Evolutionary conservation across 495 filamentous ascomycete genomes (phyloP), one percentile per base, ranked within the genome.

Genomic region (Penicillium verhagenii): DNA sequence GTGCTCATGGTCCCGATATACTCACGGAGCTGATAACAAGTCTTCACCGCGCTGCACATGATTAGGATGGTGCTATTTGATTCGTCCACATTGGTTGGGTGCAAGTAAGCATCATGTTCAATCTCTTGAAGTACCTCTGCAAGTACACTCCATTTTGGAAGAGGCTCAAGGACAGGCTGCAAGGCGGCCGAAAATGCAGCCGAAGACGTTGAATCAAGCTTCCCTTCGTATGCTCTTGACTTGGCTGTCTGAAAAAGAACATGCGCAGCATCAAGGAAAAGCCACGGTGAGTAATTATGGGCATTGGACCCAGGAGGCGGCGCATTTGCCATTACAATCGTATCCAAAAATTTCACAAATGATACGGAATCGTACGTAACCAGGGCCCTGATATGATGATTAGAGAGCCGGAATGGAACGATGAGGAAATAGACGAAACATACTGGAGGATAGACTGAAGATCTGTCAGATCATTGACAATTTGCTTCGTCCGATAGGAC

Each of bases 251-350:
- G 88, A 53, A 98, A 97, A 3, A 98, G 90, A 29, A 88, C 91
- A 70, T 97, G 89, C 4, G 94, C 94, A 20, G 93, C 92, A 70
- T 97, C 94, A 13, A 97, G 82, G 64, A 97, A 97, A 9, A 97
- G 80, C 94, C 94, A 98, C 1, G 94, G 94, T 2, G 93, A 93
- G 59, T 96, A 91, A 25, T 85, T 92, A 66, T 95, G 88, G 52
- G 85, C 85, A 19, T 87, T 96, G 6, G 90, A 89, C 0, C 92
- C 93, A 40, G 93, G 90, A 19, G 90, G 87, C 1, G 94, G 93
- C 52, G 88, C 85, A 67, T 96, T 89, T 8, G 92, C 90, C 10
- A 95, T 89, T 18, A 96, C 85, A 42, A 98, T 92, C 2, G 91
- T 96, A 65, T 98, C 94, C 11, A 98, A 80, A 67, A 96, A 93